Conservation (phyloP, 306 rosid species). For the Castanea sativa region DNA sequence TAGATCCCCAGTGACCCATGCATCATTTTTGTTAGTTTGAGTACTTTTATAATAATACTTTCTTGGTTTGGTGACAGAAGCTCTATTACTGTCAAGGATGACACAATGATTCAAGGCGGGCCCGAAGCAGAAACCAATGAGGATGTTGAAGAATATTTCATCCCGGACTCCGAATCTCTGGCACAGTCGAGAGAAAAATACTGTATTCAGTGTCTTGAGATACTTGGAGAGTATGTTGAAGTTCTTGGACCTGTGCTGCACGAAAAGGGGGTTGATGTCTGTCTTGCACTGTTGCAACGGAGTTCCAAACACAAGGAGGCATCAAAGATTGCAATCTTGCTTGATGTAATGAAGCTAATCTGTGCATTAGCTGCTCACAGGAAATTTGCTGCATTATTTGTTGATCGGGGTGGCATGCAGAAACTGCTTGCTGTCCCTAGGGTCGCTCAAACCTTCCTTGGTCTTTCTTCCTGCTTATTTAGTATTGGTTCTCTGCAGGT, state of each 20-base stretch:
- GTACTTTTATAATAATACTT: slow-evolving; percentile 6
- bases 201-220: slow-evolving; percentile 94
- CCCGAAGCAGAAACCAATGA: slow-evolving; percentile 49
- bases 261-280: slow-evolving; percentile 94
- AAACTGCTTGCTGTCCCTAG: slow-evolving; percentile 94
- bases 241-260: slow-evolving; percentile 98
- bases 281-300: slow-evolving; percentile 79
- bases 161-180: slow-evolving; percentile 67
- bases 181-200: slow-evolving; percentile 82
- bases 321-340: slow-evolving; percentile 66
- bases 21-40: neutral
- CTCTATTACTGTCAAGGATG: slow-evolving; percentile 35
- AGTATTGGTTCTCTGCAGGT: slow-evolving; percentile 98
- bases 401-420: slow-evolving; percentile 95
- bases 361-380: slow-evolving; percentile 97
- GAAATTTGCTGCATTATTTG: slow-evolving; percentile 93
- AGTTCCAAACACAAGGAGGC: slow-evolving; percentile 67
- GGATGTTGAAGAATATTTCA: slow-evolving; percentile 71
- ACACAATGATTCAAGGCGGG: slow-evolving; percentile 34
- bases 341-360: slow-evolving; percentile 92
- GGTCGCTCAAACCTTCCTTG: slow-evolving; percentile 72
- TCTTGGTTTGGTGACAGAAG: slow-evolving; percentile 55
- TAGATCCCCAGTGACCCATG: neutral
- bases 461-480: slow-evolving; percentile 90
- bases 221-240: slow-evolving; percentile 95